phyloP scores from a whole-genome alignment of 495 filamentous ascomycete genomes.

The Penicillium odoratum region DNA sequence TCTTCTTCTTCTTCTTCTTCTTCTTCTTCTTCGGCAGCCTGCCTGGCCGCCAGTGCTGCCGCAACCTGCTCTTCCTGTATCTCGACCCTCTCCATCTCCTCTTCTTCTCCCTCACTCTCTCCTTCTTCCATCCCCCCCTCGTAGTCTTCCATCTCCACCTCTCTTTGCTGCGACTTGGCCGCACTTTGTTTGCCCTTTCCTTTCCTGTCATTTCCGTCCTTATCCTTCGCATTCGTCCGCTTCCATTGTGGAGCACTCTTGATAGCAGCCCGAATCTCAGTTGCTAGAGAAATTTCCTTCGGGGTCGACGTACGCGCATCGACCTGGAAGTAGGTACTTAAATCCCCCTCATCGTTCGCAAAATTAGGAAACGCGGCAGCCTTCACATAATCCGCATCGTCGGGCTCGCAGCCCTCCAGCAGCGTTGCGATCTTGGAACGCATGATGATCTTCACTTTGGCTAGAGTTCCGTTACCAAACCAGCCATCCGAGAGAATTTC shows the following conservation, averaged over 20 bases:
- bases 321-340: constrained; percentile 30
- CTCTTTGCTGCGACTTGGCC: not conserved
- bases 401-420: constrained; percentile 36
- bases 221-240: constrained; percentile 31
- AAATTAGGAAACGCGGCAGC: constrained; percentile 48
- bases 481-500: constrained; percentile 71
- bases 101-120: constrained; percentile 41
- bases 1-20: constrained; percentile 8
- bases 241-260: constrained; percentile 41
- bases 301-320: constrained; percentile 26
- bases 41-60: constrained; percentile 28
- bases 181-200: constrained; percentile 17
- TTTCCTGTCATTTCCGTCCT: constrained; percentile 22
- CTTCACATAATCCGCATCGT: constrained; percentile 51
- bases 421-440: constrained; percentile 67
- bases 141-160: not conserved
- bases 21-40: constrained; percentile 22
- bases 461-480: constrained; percentile 74
- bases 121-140: constrained; percentile 6
- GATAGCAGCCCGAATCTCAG: constrained; percentile 40
- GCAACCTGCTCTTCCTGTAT: constrained; percentile 33
- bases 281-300: constrained; percentile 36
- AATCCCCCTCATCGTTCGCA: constrained; percentile 28
- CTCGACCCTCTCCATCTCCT: constrained; percentile 33
- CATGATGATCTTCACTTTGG: constrained; percentile 83